A percentile compares a stretch with the other conserved stretches of the same genome.
These are phyloP conservation scores for Alternaria ventricosa DNA, from an alignment of 2,329 filamentous ascomycete species.

Conservation along the genomic window DNA sequence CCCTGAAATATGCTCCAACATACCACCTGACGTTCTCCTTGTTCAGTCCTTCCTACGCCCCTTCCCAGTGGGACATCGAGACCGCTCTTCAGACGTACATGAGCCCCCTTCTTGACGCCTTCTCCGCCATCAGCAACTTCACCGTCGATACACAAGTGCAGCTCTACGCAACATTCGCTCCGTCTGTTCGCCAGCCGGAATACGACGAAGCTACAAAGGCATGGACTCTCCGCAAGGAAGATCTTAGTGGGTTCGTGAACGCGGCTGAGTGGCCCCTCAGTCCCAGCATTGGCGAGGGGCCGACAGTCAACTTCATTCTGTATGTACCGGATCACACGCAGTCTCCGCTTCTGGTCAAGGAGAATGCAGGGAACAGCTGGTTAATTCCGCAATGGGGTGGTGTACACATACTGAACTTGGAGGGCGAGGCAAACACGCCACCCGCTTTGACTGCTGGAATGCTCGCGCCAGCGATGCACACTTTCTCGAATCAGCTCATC, in stretches of 20 bases:
- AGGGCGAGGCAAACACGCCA: conserved; percentile 41
- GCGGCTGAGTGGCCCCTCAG: conserved; percentile 97
- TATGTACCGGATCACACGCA: conserved; percentile 78
- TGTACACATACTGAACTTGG: conserved; percentile 71
- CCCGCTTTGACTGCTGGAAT: conserved; percentile 67
- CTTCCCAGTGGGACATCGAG: conserved; percentile 92
- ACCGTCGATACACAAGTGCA: conserved; percentile 97
- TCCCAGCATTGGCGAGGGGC: conserved; percentile 89
- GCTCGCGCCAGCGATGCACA: conserved; percentile 81
- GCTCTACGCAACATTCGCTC: conserved; percentile 77
- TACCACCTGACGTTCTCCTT: conserved; percentile 97
- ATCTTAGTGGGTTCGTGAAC: conserved; percentile 94
- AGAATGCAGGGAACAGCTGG: conserved; percentile 76
- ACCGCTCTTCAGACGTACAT: conserved; percentile 81
- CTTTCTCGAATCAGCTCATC: conserved; percentile 88
- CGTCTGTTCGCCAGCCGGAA: conserved; percentile 64
- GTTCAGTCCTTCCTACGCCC: conserved; percentile 78
- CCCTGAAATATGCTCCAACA: conserved; percentile 88
- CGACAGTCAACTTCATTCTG: conserved; percentile 94
- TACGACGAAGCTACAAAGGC: conserved; percentile 62
- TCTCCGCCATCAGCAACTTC: conserved; percentile 88
- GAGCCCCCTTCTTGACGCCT: conserved; percentile 77
- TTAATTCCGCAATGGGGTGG: conserved; percentile 96
- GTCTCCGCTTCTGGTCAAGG: conserved; percentile 66
- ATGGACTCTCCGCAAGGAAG: conserved; percentile 78